Percentiles rank a stretch among this genome's conserved stretches.
Conservation (phyloP, 176 grass and related monocot species). For the Juncus effusus region DNA sequence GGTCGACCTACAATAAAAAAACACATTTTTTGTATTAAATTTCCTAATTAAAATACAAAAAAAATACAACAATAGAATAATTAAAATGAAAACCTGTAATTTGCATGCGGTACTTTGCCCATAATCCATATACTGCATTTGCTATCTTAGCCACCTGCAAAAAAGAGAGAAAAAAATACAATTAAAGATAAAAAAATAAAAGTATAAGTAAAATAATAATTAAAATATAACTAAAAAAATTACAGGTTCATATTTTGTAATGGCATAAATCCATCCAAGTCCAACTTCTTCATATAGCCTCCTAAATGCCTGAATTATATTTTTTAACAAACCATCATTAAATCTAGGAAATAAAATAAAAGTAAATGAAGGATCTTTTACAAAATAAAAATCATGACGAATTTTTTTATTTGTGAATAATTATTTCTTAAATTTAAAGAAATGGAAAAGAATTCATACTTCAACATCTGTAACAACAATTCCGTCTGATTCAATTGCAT, state of each 20-base stretch:
- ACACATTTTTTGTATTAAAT: no score
- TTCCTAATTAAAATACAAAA: not conserved
- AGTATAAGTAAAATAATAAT: not conserved
- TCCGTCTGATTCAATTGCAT: constrained; percentile 83
- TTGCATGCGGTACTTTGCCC: constrained; percentile 92
- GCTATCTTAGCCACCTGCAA: constrained; percentile 68
- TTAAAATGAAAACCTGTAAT: constrained; percentile 61
- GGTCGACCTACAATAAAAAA: constrained; percentile 56
- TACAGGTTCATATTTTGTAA: constrained; percentile 94
- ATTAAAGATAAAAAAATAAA: constrained; percentile 8
- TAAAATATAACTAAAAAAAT: constrained; percentile 34
- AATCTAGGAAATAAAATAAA: constrained; percentile 10
- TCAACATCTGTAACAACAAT: constrained; percentile 75
- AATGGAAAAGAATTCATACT: constrained; percentile 33
- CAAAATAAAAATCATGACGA: constrained; percentile 1
- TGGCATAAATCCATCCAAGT: constrained; percentile 91
- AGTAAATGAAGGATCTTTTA: not conserved
- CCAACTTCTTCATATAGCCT: constrained; percentile 88
- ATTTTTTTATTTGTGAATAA: no score
- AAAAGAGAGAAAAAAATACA: constrained; percentile 8
- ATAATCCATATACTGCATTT: constrained; percentile 80
- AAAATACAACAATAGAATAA: not conserved
- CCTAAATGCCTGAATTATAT: constrained; percentile 73
- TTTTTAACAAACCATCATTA: no score
- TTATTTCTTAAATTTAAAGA: not conserved